Conservation (phyloP, 176 grass and related monocot species). For the Musa schizocarpa region DNA sequence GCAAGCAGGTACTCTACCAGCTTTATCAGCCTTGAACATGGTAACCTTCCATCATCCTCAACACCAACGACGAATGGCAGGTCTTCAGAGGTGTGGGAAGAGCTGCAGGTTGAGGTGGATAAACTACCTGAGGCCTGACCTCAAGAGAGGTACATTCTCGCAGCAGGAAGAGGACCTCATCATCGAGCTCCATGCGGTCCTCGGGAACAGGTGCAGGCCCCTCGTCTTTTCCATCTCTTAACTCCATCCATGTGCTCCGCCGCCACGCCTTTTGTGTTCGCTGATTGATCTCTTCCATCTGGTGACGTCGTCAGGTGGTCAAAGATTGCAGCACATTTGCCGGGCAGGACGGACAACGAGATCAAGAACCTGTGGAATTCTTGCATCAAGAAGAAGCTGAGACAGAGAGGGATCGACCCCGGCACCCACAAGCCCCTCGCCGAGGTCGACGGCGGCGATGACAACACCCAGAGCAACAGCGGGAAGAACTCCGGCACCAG, state of each 20-base stretch:
- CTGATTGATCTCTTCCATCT: neutral
- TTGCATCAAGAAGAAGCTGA: slow-evolving; percentile 54
- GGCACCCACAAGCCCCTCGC: slow-evolving; percentile 41
- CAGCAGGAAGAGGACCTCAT: slow-evolving; percentile 25
- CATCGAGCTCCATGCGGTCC: slow-evolving; percentile 27
- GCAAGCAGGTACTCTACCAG: slow-evolving; percentile 5
- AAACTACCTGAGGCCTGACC: slow-evolving; percentile 23
- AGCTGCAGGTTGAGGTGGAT: slow-evolving; percentile 25
- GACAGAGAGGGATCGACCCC: slow-evolving; percentile 45
- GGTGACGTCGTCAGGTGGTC: slow-evolving; percentile 36
- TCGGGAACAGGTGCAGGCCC: slow-evolving; percentile 47
- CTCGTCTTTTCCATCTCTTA: neutral
- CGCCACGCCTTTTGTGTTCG: neutral
- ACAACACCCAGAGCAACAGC: slow-evolving; percentile 23
- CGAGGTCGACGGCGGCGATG: slow-evolving; percentile 16
- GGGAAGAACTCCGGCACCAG: neutral
- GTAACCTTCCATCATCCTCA: too few species aligned
- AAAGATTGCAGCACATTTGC: slow-evolving; percentile 51
- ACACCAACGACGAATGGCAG: neutral
- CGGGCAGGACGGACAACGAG: slow-evolving; percentile 61
- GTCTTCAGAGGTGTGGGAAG: slow-evolving; percentile 22
- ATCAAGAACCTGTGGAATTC: slow-evolving; percentile 72
- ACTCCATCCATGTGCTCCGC: neutral
- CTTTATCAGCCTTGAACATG: neutral
- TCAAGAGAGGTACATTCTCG: slow-evolving; percentile 27